Percentiles rank a stretch among this genome's conserved stretches.
phyloP scores from a whole-genome alignment of 2,329 filamentous ascomycete genomes.

The Pyrenochaeta sp. region DNA sequence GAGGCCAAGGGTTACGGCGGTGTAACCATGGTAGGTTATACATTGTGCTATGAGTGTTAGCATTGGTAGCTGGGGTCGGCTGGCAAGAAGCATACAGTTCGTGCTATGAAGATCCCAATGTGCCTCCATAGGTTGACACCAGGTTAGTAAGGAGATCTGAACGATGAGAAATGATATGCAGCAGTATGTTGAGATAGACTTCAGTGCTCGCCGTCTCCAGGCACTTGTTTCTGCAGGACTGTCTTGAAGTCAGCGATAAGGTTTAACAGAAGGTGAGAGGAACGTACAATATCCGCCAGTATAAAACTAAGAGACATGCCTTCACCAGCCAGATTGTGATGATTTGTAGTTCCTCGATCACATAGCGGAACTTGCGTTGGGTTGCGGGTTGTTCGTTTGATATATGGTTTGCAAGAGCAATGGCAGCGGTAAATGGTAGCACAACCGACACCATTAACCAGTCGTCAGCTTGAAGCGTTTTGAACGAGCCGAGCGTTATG shows the following conservation, averaged over 20 bases:
- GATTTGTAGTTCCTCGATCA: constrained; percentile 38
- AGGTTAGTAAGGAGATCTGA: constrained; percentile 28
- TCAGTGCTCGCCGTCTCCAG: constrained; percentile 17
- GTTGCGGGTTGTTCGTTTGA: background rate
- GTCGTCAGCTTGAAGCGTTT: constrained; percentile 37
- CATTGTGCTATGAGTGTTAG: constrained; percentile 25
- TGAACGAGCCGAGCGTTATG: constrained; percentile 30
- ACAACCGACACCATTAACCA: constrained; percentile 38
- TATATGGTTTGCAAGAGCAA: constrained; percentile 25
- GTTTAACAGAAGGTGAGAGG: background rate
- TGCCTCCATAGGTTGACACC: constrained; percentile 26
- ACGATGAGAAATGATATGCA: constrained; percentile 28
- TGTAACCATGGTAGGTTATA: constrained; percentile 27
- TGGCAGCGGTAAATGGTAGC: constrained; percentile 30
- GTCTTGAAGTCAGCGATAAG: constrained; percentile 6
- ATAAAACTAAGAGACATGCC: constrained; percentile 37
- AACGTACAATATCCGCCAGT: constrained; percentile 38
- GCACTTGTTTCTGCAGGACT: constrained; percentile 21
- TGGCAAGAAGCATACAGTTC: constrained; percentile 17
- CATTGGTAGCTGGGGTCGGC: background rate
- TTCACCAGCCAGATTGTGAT: constrained; percentile 38
- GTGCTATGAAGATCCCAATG: constrained; percentile 21
- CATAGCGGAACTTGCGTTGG: constrained; percentile 28
- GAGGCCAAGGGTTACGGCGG: constrained; percentile 23
- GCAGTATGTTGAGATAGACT: constrained; percentile 23